Percentiles rank a stretch among this genome's conserved stretches.
phyloP scores from a whole-genome alignment of 2,329 filamentous ascomycete genomes.

The Zymoseptoria tritici region DNA sequence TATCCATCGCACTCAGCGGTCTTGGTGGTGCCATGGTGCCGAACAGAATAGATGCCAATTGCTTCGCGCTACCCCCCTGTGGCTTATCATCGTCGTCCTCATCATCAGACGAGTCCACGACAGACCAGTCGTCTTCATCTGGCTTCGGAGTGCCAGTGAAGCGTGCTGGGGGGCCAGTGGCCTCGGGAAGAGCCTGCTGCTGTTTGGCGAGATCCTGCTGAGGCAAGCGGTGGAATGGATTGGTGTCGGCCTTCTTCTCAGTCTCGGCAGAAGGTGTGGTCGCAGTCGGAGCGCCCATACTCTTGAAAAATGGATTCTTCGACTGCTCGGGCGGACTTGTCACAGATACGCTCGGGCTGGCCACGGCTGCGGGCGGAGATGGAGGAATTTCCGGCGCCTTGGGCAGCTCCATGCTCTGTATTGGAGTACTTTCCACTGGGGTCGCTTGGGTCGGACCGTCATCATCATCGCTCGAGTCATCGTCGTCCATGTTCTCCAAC shows the following conservation, averaged over 20 bases:
- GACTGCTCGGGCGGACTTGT: constrained; percentile 60
- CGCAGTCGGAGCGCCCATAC: constrained; percentile 50
- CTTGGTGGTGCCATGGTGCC: constrained; percentile 93
- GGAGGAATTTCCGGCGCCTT: constrained; percentile 44
- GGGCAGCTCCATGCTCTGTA: constrained; percentile 49
- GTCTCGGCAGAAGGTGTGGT: constrained; percentile 36
- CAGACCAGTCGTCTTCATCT: constrained; percentile 71
- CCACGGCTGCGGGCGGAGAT: constrained; percentile 16
- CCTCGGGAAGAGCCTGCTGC: constrained; percentile 42
- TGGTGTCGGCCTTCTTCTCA: constrained; percentile 60
- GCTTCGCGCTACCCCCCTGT: constrained; percentile 76
- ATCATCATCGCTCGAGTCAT: constrained; percentile 65
- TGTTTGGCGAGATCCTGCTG: constrained; percentile 51
- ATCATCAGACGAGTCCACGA: constrained; percentile 69
- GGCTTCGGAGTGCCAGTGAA: constrained; percentile 46
- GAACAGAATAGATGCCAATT: constrained; percentile 89
- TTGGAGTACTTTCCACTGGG: constrained; percentile 53
- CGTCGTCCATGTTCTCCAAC: constrained; percentile 69
- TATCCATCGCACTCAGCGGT: constrained; percentile 74
- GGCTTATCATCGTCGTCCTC: constrained; percentile 65
- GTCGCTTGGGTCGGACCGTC: constrained; percentile 70
- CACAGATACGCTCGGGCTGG: constrained; percentile 23
- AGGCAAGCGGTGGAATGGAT: constrained; percentile 87
- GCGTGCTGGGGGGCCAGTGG: constrained; percentile 40
- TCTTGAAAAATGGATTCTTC: constrained; percentile 91